phyloP scores from a whole-genome alignment of 768 basidiomycete species.

The Leucogyrophana mollusca region DNA sequence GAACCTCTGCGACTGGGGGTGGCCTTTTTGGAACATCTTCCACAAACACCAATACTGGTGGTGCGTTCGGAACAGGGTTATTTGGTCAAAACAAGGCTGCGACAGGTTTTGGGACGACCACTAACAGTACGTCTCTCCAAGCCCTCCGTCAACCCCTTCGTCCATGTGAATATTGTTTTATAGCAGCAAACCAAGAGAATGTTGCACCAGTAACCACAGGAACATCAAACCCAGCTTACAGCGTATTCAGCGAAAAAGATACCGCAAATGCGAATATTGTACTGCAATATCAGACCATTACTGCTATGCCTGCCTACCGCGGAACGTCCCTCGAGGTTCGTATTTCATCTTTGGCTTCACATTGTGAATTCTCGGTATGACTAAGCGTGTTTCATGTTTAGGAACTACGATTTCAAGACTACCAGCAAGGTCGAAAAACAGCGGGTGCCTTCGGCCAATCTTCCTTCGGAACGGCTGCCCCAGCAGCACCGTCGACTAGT shows the following conservation, averaged over 20 bases:
- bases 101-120: constrained; percentile 40
- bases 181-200: constrained; percentile 34
- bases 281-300: constrained; percentile 79
- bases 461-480: constrained; percentile 17
- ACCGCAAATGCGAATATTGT: constrained; percentile 38
- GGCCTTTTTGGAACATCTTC: constrained; percentile 29
- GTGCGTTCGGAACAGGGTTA: constrained; percentile 47
- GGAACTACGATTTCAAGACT: constrained; percentile 80
- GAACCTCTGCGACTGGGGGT: constrained; percentile 25
- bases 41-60: constrained; percentile 26
- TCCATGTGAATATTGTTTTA: constrained; percentile 8
- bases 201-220: constrained; percentile 67
- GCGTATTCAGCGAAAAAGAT: constrained; percentile 66
- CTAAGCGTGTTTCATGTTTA: constrained; percentile 36
- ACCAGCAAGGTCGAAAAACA: constrained; percentile 70
- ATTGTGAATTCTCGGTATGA: no score
- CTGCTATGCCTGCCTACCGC: constrained; percentile 75
- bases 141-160: constrained; percentile 3
- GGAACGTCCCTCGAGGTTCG: constrained; percentile 76
- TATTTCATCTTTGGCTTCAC: constrained; percentile 13
- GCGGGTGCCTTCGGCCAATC: constrained; percentile 61
- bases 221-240: constrained; percentile 63
- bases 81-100: constrained; percentile 58
- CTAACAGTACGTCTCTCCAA: constrained; percentile 27
- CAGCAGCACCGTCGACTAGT: constrained; percentile 21